A percentile compares a stretch with the other conserved stretches of the same genome.
Evolutionary conservation across 2,329 filamentous ascomycete genomes (phyloP).

Genomic region (Laburnicola sp.): DNA sequence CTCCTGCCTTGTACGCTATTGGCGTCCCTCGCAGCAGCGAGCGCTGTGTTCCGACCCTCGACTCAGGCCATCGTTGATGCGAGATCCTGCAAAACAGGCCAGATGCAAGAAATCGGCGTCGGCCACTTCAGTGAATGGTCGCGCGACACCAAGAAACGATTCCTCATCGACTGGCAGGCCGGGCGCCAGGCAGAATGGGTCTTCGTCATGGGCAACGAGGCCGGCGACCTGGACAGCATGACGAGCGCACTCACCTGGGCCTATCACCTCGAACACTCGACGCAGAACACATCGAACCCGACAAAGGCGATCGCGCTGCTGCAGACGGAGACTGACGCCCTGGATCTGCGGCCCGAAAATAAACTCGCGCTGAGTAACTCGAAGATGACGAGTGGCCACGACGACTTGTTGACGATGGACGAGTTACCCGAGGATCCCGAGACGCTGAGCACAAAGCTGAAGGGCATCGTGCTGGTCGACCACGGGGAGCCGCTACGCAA

Average conservation of each 20-base stretch:
- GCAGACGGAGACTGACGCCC: conserved; percentile 51
- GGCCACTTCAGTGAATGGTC: conserved; percentile 56
- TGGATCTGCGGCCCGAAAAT: conserved; percentile 55
- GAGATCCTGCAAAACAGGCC: conserved; percentile 13
- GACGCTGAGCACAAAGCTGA: conserved; percentile 48
- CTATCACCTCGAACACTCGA: conserved; percentile 53
- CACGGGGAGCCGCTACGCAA: conserved; percentile 49
- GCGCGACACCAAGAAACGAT: conserved; percentile 51
- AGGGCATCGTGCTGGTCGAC: conserved; percentile 53
- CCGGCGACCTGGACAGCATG: conserved; percentile 51
- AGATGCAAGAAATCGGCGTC: conserved; percentile 38
- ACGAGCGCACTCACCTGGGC: conserved; percentile 53
- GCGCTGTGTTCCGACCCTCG: conserved; percentile 8
- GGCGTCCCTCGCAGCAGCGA: conserved; percentile 6
- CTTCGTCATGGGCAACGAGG: conserved; percentile 53
- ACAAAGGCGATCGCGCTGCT: conserved; percentile 53
- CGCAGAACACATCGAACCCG: conserved; percentile 47
- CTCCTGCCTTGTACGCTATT: conserved; percentile 2
- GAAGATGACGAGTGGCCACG: conserved; percentile 52
- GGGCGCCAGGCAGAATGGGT: conserved; percentile 50
- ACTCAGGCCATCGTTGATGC: conserved; percentile 24
- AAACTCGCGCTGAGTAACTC: conserved; percentile 51
- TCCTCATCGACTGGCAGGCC: conserved; percentile 53
- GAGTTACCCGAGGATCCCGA: conserved; percentile 53
- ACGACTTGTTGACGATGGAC: conserved; percentile 53